Evolutionary conservation across 192 early-diverging fungal species (phyloP).

Genomic region (Backusella psychrophila): DNA sequence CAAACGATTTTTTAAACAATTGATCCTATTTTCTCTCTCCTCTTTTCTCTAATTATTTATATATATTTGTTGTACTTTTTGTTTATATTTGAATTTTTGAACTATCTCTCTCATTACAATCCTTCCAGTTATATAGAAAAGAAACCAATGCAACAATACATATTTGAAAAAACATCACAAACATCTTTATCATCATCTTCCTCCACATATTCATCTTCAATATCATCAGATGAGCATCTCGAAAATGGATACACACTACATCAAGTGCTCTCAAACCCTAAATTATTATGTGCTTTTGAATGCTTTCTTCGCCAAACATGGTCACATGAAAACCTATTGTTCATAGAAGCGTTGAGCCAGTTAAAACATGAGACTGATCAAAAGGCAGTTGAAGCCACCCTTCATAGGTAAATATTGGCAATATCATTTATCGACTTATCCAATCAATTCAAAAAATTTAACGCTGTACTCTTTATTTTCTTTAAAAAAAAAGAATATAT

Average conservation of each 20-base stretch:
- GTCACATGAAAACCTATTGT: slow-evolving; percentile 35
- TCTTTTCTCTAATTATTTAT: not conserved
- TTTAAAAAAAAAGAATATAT: slow-evolving; percentile 23
- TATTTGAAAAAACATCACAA: slow-evolving; percentile 3
- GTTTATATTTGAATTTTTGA: not conserved
- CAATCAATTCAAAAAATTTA: not conserved
- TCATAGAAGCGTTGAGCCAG: slow-evolving; percentile 32
- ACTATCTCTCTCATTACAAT: not conserved
- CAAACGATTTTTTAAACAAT: not conserved
- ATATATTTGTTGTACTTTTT: not conserved
- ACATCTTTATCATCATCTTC: not conserved
- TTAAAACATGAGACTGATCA: slow-evolving; percentile 23
- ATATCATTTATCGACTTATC: not conserved
- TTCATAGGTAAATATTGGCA: slow-evolving; percentile 22
- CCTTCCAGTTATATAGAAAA: not conserved
- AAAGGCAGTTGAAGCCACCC: slow-evolving; percentile 5
- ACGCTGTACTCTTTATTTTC: not conserved
- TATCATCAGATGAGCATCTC: slow-evolving; percentile 8
- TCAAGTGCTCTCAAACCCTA: slow-evolving; percentile 19
- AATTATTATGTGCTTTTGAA: slow-evolving; percentile 22
- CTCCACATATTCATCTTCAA: slow-evolving; percentile 4
- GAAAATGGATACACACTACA: slow-evolving; percentile 17
- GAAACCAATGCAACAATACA: slow-evolving; percentile 8
- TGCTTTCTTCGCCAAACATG: slow-evolving; percentile 16
- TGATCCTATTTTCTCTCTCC: not conserved